These are phyloP conservation scores for Neofusicoccum parvum DNA, from an alignment of 2,329 filamentous ascomycete species.

Conservation along the genomic window DNA sequence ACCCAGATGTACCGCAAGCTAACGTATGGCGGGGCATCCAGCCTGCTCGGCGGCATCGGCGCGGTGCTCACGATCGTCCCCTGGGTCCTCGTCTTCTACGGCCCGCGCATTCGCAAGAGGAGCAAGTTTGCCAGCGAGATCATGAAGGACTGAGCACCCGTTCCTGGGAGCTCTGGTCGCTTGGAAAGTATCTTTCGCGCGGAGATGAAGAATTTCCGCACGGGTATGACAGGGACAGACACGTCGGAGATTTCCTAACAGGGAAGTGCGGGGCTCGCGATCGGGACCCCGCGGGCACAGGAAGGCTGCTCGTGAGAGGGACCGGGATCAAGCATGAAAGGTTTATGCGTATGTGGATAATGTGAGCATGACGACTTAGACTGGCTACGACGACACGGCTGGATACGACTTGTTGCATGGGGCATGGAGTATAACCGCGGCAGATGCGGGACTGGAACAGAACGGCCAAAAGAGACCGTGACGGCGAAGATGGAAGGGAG, in stretches of 20 bases:
- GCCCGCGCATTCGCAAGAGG: constrained; percentile 71
- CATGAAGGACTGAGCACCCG: constrained; percentile 24
- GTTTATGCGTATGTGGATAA: not conserved
- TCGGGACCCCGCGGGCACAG: not conserved
- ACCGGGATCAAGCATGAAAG: not conserved
- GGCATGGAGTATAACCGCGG: too few relatives aligned
- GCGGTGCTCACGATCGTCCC: constrained; percentile 74
- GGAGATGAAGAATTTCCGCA: not conserved
- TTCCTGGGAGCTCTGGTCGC: not conserved
- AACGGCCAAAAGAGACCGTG: not conserved
- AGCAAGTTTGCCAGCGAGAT: constrained; percentile 70
- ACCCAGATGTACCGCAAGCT: constrained; percentile 71
- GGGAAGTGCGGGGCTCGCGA: not conserved
- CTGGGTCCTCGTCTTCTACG: constrained; percentile 81
- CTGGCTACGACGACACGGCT: not conserved
- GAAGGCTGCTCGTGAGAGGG: not conserved
- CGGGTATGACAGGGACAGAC: not conserved
- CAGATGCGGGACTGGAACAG: not conserved
- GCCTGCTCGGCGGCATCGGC: constrained; percentile 72
- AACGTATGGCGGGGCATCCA: constrained; percentile 71
- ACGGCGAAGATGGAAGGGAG: not conserved
- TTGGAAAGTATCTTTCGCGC: not conserved
- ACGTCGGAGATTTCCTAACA: not conserved
- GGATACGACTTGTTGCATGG: not conserved
- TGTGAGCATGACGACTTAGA: not conserved